Evolutionary conservation across 1,284 basidiomycete species (phyloP), one percentile per base, ranked within the genome.

Genomic region (Thelephora terrestris): DNA sequence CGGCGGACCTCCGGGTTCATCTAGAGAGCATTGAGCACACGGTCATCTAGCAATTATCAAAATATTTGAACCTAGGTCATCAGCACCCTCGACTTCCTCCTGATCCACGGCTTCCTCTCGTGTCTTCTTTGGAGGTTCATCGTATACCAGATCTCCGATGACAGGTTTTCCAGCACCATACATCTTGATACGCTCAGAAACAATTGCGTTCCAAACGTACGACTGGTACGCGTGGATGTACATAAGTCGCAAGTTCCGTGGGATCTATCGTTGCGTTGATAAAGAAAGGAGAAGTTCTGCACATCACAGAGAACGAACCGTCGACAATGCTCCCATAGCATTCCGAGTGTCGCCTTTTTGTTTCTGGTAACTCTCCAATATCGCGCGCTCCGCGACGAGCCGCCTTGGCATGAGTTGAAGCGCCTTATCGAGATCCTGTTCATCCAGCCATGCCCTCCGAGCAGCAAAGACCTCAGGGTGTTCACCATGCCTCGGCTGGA

Each of bases 191-290:
- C 96, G 82, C 64, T 95, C 91, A 12, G 93, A 96, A 20, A 93
- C 90, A 49, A 97, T 82, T 40, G 90, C 79, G 66, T 99, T 99
- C 96, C 95, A 99, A 25, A 99, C 83, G 59, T 98, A 99, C 16
- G 91, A 95, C 65, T 99, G 96, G 65, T 98, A 99, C 34, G 95
- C 94, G 65, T 99, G 96, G 43, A 98, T 82, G 61, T 99, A 99
- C 91, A 99, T 98, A 53, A 95, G 71, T 44, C 94, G 78, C 54
- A 99, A 75, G 61, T 94, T 96, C 48, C 86, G 78, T n/a, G 93
- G 94, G 53, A 97, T 96, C 91, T 95, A 57, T 12, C 27, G 12
- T 27, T 21, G 23, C n/a, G 18, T 36, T 48, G 16, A 16, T 6
- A 35, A 18, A 48, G n/a, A n/a, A 37, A 23, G 20, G 37, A 16